A percentile compares a stretch with the other conserved stretches of the same genome.
These are phyloP conservation scores for Aspergillus nomiae DNA, from an alignment of 2,329 filamentous ascomycete genomes.

Conservation along the genomic window DNA sequence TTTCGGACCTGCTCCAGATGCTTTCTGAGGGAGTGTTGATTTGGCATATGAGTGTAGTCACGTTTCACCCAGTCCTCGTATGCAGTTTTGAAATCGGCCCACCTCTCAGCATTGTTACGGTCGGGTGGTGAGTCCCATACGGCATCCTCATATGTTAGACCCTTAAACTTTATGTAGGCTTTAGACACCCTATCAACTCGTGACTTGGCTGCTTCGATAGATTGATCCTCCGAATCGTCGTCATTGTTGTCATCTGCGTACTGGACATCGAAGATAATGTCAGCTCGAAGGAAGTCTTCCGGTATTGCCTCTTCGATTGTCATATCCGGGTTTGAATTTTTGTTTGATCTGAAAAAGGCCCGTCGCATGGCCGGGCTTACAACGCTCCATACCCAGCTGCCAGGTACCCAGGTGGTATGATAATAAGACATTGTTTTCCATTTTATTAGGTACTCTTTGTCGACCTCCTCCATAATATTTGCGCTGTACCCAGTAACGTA, in stretches of 20 bases:
- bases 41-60: conserved; percentile 67
- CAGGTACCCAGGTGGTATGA: conserved; percentile 82
- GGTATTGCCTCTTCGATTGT: conserved; percentile 78
- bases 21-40: conserved; percentile 59
- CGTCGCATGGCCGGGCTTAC: conserved; percentile 65
- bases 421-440: conserved; percentile 82
- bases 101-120: conserved; percentile 62
- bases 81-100: conserved; percentile 76
- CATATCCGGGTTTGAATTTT: conserved; percentile 66
- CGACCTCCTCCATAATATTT: conserved; percentile 66
- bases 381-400: conserved; percentile 82
- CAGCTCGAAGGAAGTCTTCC: conserved; percentile 80
- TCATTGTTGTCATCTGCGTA: conserved; percentile 57
- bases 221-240: conserved; percentile 51
- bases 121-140: conserved; percentile 85
- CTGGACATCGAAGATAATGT: conserved; percentile 83
- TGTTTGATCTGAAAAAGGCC: conserved; percentile 72
- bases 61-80: conserved; percentile 86
- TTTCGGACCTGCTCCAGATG: conserved; percentile 69
- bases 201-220: conserved; percentile 69
- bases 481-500: conserved; percentile 57
- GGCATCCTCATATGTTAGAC: conserved; percentile 83
- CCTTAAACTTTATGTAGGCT: conserved; percentile 88
- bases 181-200: conserved; percentile 72
- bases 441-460: conserved; percentile 91